Percentiles rank a stretch among this genome's conserved stretches.
phyloP scores from a whole-genome alignment of 169 alveolate genomes.

The Theileria annulata region DNA sequence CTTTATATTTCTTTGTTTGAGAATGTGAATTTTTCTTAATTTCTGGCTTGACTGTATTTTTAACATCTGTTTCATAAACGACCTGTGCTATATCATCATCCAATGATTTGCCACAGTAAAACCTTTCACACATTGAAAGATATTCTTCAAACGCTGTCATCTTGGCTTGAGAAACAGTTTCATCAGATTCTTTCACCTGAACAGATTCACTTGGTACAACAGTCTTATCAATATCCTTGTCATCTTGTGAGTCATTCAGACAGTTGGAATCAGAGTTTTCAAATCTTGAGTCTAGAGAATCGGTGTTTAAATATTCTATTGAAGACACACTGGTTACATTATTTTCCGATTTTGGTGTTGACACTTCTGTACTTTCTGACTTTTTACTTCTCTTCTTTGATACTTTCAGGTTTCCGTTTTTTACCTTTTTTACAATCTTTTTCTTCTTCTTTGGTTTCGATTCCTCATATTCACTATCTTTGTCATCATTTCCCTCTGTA shows the following conservation, averaged over 20 bases:
- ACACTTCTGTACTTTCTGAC: background rate
- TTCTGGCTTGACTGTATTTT: background rate
- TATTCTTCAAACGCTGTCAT: constrained; percentile 53
- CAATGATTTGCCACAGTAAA: constrained; percentile 63
- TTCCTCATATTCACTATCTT: background rate
- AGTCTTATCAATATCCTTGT: background rate
- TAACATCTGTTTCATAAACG: background rate
- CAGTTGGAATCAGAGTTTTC: background rate
- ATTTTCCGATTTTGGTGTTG: background rate
- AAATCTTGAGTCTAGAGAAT: background rate
- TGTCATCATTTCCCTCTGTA: background rate
- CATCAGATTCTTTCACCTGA: background rate
- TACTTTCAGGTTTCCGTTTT: too few relatives aligned
- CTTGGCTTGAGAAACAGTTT: constrained; percentile 4
- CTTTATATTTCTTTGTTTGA: background rate
- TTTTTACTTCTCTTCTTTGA: background rate
- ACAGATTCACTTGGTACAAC: background rate
- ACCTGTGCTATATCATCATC: constrained; percentile 5
- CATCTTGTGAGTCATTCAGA: background rate
- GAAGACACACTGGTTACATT: background rate
- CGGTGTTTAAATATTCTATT: background rate
- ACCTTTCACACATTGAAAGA: constrained; percentile 57
- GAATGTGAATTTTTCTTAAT: background rate
- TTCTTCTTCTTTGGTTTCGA: background rate
- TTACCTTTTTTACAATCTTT: background rate